A percentile compares a stretch with the other conserved stretches of the same genome.
These are phyloP conservation scores for Psilocybe cyanescens DNA, from an alignment of 768 basidiomycete species.

Conservation along the genomic window DNA sequence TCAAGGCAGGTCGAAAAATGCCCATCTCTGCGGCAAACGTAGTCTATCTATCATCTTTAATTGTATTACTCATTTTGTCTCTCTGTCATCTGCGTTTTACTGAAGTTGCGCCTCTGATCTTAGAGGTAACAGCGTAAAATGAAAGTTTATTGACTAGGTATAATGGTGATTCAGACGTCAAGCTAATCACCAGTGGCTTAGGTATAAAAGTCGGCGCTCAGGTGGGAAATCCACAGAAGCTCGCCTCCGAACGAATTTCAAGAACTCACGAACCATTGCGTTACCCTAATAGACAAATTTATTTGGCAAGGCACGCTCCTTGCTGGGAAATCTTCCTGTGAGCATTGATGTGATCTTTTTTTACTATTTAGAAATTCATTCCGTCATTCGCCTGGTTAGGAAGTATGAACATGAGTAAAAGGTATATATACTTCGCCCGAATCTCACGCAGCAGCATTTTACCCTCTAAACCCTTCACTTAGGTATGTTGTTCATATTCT, in stretches of 20 bases:
- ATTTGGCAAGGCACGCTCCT: constrained; percentile 11
- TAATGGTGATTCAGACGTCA: neutral
- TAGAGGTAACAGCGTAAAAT: neutral
- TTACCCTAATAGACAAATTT: constrained; percentile 9
- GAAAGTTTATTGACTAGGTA: constrained; percentile 2
- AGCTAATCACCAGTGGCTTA: neutral
- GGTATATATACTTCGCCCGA: constrained; percentile 12
- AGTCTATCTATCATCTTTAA: neutral
- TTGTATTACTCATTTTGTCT: neutral
- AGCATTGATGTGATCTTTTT: constrained; percentile 4
- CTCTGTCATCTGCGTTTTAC: neutral
- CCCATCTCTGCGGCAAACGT: neutral
- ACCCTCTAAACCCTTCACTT: neutral
- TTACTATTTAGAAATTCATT: constrained; percentile 11
- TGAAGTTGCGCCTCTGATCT: constrained; percentile 7
- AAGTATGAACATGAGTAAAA: neutral
- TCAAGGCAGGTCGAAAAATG: neutral
- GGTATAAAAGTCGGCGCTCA: constrained; percentile 2
- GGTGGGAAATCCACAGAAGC: constrained; percentile 7
- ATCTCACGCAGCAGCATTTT: constrained; percentile 3
- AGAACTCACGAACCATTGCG: constrained; percentile 12
- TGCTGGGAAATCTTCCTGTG: neutral
- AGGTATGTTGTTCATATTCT: constrained; percentile 6
- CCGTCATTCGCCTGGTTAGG: neutral
- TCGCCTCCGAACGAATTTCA: neutral